Evolutionary conservation across 352 stramenopile genomes (phyloP).

Genomic region (Phytophthora cactorum): DNA sequence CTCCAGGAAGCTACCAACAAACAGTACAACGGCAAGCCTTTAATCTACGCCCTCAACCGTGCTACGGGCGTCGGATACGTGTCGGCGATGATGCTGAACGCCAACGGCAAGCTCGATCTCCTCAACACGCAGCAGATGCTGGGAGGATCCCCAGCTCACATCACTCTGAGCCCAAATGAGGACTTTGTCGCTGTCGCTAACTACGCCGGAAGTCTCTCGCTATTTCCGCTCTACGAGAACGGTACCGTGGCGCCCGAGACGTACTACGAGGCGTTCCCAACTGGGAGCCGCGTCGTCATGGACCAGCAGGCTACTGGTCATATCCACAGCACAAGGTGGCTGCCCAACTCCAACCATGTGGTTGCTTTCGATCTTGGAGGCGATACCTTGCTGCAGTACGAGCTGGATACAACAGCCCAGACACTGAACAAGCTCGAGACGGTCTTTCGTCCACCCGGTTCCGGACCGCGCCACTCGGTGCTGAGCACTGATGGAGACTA

Average conservation of each 20-base stretch:
- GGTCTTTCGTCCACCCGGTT: constrained; percentile 34
- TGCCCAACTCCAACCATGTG: constrained; percentile 40
- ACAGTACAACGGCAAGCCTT: not conserved
- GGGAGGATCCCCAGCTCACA: constrained; percentile 43
- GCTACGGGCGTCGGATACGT: constrained; percentile 39
- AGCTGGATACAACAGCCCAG: constrained; percentile 37
- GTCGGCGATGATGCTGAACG: constrained; percentile 33
- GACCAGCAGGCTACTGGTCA: constrained; percentile 46
- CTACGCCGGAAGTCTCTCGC: constrained; percentile 57
- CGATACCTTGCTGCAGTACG: constrained; percentile 58
- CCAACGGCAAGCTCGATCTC: constrained; percentile 34
- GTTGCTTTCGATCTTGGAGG: constrained; percentile 55
- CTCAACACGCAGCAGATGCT: constrained; percentile 52
- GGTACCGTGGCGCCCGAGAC: constrained; percentile 37
- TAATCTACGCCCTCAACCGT: not conserved
- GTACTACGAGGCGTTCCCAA: constrained; percentile 46
- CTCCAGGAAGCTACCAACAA: not conserved
- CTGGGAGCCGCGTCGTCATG: constrained; percentile 40
- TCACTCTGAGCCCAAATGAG: constrained; percentile 50
- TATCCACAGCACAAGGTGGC: constrained; percentile 65
- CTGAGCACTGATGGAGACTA: constrained; percentile 45
- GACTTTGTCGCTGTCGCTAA: constrained; percentile 57
- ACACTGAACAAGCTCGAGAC: constrained; percentile 29
- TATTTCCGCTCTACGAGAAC: constrained; percentile 49
- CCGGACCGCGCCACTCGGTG: constrained; percentile 56